phyloP scores from a whole-genome alignment of 306 rosid species.

The Clitoria ternatea region DNA sequence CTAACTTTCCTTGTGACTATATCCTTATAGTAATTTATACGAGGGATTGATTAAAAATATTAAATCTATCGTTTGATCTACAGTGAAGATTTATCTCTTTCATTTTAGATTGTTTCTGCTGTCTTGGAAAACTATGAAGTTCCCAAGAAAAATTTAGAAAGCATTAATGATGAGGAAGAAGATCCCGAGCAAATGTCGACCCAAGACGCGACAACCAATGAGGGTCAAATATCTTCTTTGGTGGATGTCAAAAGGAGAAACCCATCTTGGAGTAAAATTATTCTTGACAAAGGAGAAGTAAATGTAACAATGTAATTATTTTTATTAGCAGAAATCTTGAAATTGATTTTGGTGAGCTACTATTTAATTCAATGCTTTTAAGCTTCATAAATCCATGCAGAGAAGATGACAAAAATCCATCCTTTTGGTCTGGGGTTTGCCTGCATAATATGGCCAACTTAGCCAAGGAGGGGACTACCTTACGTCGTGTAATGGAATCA shows the following conservation, averaged over 20 bases:
- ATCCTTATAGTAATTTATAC: neutral
- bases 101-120: slow-evolving; percentile 72
- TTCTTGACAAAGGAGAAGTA: slow-evolving; percentile 58
- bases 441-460: slow-evolving; percentile 86
- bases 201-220: slow-evolving; percentile 50
- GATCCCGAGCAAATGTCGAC: slow-evolving; percentile 46
- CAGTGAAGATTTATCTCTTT: slow-evolving; percentile 10
- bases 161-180: slow-evolving; percentile 32
- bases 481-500: slow-evolving; percentile 89
- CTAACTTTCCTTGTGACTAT: neutral
- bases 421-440: slow-evolving; percentile 94
- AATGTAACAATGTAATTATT: slow-evolving; percentile 57
- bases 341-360: neutral
- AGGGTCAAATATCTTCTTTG: slow-evolving; percentile 45
- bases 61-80: slow-evolving; percentile 12
- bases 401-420: slow-evolving; percentile 70
- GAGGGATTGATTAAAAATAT: slow-evolving; percentile 1
- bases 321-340: slow-evolving; percentile 17
- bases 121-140: slow-evolving; percentile 80
- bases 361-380: slow-evolving; percentile 16
- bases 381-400: slow-evolving; percentile 41
- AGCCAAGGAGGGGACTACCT: slow-evolving; percentile 87
- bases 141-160: slow-evolving; percentile 27
- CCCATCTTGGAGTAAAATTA: slow-evolving; percentile 60
- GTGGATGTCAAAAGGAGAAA: slow-evolving; percentile 40